Conservation (phyloP, 2,329 filamentous ascomycete species). For the Talaromyces sp. region DNA sequence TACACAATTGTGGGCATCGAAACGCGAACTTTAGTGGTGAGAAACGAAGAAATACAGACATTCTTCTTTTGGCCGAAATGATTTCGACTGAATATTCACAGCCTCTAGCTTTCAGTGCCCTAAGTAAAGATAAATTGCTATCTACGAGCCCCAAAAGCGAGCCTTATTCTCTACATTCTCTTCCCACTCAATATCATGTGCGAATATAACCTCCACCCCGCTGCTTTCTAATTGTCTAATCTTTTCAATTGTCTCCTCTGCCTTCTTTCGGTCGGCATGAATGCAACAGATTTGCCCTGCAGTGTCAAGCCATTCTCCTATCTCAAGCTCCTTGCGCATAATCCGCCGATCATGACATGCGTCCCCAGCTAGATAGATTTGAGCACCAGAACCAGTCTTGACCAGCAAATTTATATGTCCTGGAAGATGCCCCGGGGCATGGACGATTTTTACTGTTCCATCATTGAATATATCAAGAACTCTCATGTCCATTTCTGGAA, state of each 20-base stretch:
- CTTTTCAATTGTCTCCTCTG: constrained; percentile 21
- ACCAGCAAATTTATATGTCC: constrained; percentile 30
- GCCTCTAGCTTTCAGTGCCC: not conserved
- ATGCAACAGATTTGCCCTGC: constrained; percentile 24
- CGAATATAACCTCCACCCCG: constrained; percentile 27
- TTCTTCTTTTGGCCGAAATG: not conserved
- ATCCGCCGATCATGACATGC: constrained; percentile 28
- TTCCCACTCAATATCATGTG: constrained; percentile 29
- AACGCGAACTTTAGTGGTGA: not conserved
- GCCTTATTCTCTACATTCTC: constrained; percentile 8
- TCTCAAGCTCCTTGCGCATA: constrained; percentile 24
- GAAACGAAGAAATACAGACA: too few species aligned
- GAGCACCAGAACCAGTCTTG: constrained; percentile 12
- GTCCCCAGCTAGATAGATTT: constrained; percentile 28
- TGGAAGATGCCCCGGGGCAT: constrained; percentile 28
- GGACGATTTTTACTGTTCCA: constrained; percentile 24
- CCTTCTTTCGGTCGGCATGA: constrained; percentile 20
- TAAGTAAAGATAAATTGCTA: not conserved
- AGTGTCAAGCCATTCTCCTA: constrained; percentile 25
- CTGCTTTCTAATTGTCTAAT: constrained; percentile 17
- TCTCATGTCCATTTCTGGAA: constrained; percentile 13
- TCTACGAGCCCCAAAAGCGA: constrained; percentile 4
- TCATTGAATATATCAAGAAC: constrained; percentile 28
- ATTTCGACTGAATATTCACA: not conserved
- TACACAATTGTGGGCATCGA: too few species aligned